Evolutionary conservation across 2,329 filamentous ascomycete species (phyloP).

Genomic region (Fusarium clavum): DNA sequence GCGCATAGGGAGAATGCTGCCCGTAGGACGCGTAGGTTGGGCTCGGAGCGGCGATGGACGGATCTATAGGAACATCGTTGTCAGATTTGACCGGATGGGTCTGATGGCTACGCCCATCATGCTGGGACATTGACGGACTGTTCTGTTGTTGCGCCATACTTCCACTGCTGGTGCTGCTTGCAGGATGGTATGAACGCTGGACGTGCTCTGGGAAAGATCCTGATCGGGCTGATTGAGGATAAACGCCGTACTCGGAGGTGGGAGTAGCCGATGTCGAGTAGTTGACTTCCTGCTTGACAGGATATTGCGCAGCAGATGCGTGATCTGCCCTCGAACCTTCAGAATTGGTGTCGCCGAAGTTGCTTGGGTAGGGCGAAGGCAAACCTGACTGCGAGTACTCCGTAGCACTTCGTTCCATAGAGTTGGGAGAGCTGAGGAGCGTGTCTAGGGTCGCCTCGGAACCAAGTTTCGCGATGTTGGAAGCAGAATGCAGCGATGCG

Average conservation of each 20-base stretch:
- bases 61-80: slow-evolving; percentile 98
- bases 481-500: slow-evolving; percentile 40
- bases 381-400: slow-evolving; percentile 92
- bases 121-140: slow-evolving; percentile 94
- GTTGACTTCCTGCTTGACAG: slow-evolving; percentile 82
- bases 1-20: slow-evolving; percentile 88
- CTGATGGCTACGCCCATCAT: slow-evolving; percentile 84
- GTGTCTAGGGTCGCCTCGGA: slow-evolving; percentile 46
- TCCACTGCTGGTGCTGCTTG: slow-evolving; percentile 78
- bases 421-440: slow-evolving; percentile 47
- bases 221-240: slow-evolving; percentile 80
- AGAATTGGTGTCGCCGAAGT: slow-evolving; percentile 78
- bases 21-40: slow-evolving; percentile 83
- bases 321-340: slow-evolving; percentile 90
- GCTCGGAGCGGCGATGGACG: slow-evolving; percentile 92
- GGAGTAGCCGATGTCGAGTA: slow-evolving; percentile 85
- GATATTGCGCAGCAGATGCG: slow-evolving; percentile 91
- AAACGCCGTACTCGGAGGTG: slow-evolving; percentile 88
- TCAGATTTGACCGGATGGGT: slow-evolving; percentile 88
- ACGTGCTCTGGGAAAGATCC: slow-evolving; percentile 89
- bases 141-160: slow-evolving; percentile 97
- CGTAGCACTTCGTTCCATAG: slow-evolving; percentile 73
- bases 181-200: slow-evolving; percentile 84
- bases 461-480: slow-evolving; percentile 38
- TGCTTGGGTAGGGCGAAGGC: slow-evolving; percentile 76